phyloP scores from a whole-genome alignment of 2,329 filamentous ascomycete species.

The Didymellaceae sp. region DNA sequence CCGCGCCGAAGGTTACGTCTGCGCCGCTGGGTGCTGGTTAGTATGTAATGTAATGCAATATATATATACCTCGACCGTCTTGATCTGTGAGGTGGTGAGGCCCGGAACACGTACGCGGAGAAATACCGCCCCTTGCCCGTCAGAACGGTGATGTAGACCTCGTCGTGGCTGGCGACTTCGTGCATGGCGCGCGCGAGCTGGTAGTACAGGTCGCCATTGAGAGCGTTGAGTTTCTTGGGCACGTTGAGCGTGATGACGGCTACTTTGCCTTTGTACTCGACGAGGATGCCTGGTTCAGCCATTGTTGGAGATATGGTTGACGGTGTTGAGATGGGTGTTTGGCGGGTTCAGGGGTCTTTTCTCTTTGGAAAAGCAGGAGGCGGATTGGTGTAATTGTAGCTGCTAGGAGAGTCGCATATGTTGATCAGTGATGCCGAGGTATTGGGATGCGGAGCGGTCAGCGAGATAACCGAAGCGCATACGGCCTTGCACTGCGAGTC shows the following conservation, averaged over 20 bases:
- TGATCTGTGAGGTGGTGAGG: neutral
- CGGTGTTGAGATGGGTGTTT: slow-evolving; percentile 2
- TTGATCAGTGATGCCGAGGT: slow-evolving; percentile 2
- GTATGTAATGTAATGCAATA: neutral
- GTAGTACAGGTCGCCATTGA: slow-evolving; percentile 77
- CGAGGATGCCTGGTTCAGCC: slow-evolving; percentile 58
- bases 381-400: neutral
- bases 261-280: slow-evolving; percentile 71
- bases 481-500: too few species aligned
- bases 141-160: slow-evolving; percentile 83
- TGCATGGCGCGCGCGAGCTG: slow-evolving; percentile 74
- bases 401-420: slow-evolving; percentile 7
- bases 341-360: too few species aligned
- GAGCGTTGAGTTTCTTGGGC: slow-evolving; percentile 84
- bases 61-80: too few species aligned
- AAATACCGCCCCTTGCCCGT: slow-evolving; percentile 83
- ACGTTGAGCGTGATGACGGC: slow-evolving; percentile 89
- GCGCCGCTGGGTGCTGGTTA: slow-evolving; percentile 67
- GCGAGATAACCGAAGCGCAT: neutral
- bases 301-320: slow-evolving; percentile 30
- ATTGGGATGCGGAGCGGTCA: neutral
- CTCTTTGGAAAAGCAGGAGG: too few species aligned
- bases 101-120: slow-evolving; percentile 71
- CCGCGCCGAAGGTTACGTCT: slow-evolving; percentile 68
- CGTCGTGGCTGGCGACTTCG: slow-evolving; percentile 78